Percentiles rank a stretch among this genome's conserved stretches.
These are phyloP conservation scores for Cotoneaster glaucophyllus DNA, from an alignment of 306 rosid genomes.

Conservation along the genomic window DNA sequence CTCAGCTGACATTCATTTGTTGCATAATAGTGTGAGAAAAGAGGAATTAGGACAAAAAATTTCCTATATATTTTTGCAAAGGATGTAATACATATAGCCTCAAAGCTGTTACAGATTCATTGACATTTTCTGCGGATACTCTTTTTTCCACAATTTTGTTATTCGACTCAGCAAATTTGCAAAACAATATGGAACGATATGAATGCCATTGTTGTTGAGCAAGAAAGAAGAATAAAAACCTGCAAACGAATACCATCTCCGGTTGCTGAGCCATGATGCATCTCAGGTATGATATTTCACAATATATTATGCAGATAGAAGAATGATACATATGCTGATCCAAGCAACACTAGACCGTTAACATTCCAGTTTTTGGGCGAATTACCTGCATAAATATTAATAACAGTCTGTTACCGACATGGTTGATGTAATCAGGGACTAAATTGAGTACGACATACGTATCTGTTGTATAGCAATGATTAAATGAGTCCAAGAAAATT, in stretches of 20 bases:
- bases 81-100: constrained; percentile 7
- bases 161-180: constrained; percentile 16
- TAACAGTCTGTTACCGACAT: background rate
- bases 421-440: background rate
- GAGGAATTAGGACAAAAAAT: background rate
- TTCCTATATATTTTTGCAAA: constrained; percentile 8
- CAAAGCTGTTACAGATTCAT: background rate
- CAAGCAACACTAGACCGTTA: constrained; percentile 23
- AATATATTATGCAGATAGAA: constrained; percentile 34
- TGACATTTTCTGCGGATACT: constrained; percentile 11
- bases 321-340: constrained; percentile 33
- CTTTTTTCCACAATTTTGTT: background rate
- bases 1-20: background rate
- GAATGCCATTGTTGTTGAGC: constrained; percentile 7
- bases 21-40: constrained; percentile 4
- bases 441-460: background rate
- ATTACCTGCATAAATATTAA: constrained; percentile 39
- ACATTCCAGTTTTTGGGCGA: constrained; percentile 37
- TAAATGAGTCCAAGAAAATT: constrained; percentile 11
- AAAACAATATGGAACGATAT: constrained; percentile 17
- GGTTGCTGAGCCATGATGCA: background rate
- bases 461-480: constrained; percentile 1
- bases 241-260: constrained; percentile 19
- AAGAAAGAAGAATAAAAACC: constrained; percentile 9
- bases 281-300: constrained; percentile 18